Evolutionary conservation across 2,329 filamentous ascomycete genomes (phyloP), one percentile per base, ranked within the genome.

Genomic region (Fusarium redolens): DNA sequence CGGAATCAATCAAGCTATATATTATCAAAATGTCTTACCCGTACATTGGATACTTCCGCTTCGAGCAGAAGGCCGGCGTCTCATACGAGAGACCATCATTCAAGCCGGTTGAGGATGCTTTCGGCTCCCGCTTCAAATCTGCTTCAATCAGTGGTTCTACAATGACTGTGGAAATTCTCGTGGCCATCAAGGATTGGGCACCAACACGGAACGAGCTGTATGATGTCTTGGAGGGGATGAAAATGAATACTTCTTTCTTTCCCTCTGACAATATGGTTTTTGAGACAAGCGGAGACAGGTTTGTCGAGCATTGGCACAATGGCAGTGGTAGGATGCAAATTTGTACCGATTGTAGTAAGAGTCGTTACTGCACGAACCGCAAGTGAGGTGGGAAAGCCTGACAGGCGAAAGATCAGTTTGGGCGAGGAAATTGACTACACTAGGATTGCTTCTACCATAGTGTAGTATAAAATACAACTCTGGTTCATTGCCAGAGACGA

Each of bases 401-500:
- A 25, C 6, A 1, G 12, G 22, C 4, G 0, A 7, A 13, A 44
- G 41, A 3, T 12, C 0, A 8, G 13, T 15, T 20, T 12, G 31
- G 13, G 11, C 20, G 33, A 37, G 12, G 11, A 38, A 4, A 12
- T 38, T 5, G 33, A 38, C 33, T 28, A 28, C 6, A 18, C 10
- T 38, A 28, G 14, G 22, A 13, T 20, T 17, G 3, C 4, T 2
- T 6, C 9, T 17, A 12, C 12, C 10, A 25, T 28, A 37, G 50
- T 17, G 0, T 52, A 52, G 33, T 28, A 37, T 38, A 20, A 17
- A 44, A 44, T 44, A n/a, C 7, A 22, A 22, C n/a, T 17, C 3
- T 5, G n/a, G 14, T 17, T 44, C 15, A 44, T 25, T 20, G 20
- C 13, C 12, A 6, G 20, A n/a, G 38, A 10, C n/a, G 8, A 22